Conservation (phyloP, 1,284 basidiomycete genomes). For the Fomitopsis pinicola region DNA sequence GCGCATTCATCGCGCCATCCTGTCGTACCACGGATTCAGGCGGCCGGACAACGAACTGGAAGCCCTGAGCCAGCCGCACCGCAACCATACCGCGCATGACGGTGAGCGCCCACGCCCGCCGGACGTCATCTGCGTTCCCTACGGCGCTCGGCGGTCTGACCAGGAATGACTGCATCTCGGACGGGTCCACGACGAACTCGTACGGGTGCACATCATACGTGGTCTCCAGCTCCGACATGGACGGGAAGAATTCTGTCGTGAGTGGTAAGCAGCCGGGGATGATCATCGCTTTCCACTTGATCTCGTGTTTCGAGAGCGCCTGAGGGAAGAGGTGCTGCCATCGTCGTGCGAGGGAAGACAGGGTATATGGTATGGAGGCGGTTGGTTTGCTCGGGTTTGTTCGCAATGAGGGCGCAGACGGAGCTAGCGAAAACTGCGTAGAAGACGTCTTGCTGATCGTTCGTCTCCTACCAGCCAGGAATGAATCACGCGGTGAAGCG, state of each 20-base stretch:
- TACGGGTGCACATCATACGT: slow-evolving; percentile 82
- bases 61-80: slow-evolving; percentile 91
- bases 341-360: slow-evolving; percentile 70
- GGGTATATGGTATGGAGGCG: slow-evolving; percentile 50
- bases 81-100: slow-evolving; percentile 95
- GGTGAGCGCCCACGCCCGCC: slow-evolving; percentile 71
- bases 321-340: slow-evolving; percentile 90
- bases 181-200: slow-evolving; percentile 73
- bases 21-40: slow-evolving; percentile 18
- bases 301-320: slow-evolving; percentile 75
- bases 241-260: slow-evolving; percentile 88
- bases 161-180: slow-evolving; percentile 78
- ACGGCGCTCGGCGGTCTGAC: slow-evolving; percentile 55
- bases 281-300: slow-evolving; percentile 90
- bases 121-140: slow-evolving; percentile 50
- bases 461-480: slow-evolving; percentile 51
- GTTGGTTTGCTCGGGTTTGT: slow-evolving; percentile 66
- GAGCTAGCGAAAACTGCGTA: slow-evolving; percentile 39
- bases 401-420: slow-evolving; percentile 44
- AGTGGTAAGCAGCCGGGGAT: slow-evolving; percentile 87
- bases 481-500: slow-evolving; percentile 64
- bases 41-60: slow-evolving; percentile 81
- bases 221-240: slow-evolving; percentile 68
- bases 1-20: slow-evolving; percentile 15
- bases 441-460: slow-evolving; percentile 36